Evolutionary conservation across 176 grass and related monocot species (phyloP), one percentile per base, ranked within the genome.

Genomic region (Carex parvula): DNA sequence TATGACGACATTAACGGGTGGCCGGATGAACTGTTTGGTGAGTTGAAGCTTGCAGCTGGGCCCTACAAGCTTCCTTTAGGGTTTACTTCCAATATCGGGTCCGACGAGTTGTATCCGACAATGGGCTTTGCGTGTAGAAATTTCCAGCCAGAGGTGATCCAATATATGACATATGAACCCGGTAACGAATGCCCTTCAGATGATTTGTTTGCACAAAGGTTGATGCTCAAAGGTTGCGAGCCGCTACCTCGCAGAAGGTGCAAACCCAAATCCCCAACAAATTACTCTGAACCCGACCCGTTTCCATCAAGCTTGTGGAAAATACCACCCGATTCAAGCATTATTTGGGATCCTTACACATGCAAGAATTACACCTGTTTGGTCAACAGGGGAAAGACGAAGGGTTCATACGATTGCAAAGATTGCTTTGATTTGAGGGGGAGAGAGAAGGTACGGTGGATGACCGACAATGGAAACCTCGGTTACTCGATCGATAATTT

Each of bases 291-390:
- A 69, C 95, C 95, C 6, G 3, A 13, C 9, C 81, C 86, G 9
- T 72, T 94, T 0, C 92, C 90, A 22, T 66, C 13, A 29, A 94
- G 95, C 86, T 86, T 94, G 13, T 97, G 95, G 95, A 70, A 89
- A 59, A 79, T 88, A 22, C 94, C 92, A 64, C 11, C 86, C 1
- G 92, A 97, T 85, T 85, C 90, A n/a, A 92, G 87, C 66, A 87
- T 91, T 60, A 82, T 86, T 46, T 93, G 92, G 95, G 70, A 87
- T 4, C 89, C 92, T 0, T 94, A 93, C 90, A 90, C 88, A 64
- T 97, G 95, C 87, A 97, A 97, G 90, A 97, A 94, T 80, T 97
- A 97, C 87, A 88, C 79, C 33, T 97, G 92, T 89, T 88, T 97
- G 22, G 90, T 97, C 29, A 52, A 64, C n/a, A 83, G 95, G 60